A percentile compares a stretch with the other conserved stretches of the same genome.
Evolutionary conservation across 179 eudicot species (phyloP).

Genomic region (Carnegiea gigantea): DNA sequence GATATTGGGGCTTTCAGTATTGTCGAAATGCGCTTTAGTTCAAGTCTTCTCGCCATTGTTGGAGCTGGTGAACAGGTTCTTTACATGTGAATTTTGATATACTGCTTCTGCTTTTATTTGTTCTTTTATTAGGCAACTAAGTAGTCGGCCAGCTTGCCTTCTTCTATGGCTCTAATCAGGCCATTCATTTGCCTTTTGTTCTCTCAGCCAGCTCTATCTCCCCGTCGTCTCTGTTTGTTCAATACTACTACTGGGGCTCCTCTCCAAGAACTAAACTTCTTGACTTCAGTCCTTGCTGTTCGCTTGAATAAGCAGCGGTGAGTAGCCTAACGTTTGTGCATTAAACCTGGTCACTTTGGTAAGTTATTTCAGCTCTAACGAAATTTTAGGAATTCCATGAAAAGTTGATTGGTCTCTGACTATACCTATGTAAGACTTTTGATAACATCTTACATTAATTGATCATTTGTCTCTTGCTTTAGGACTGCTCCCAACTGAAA

Average conservation of each 20-base stretch:
- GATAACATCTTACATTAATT: background rate
- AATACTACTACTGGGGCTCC: slow-evolving; percentile 65
- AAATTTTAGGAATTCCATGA: background rate
- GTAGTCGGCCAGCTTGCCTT: background rate
- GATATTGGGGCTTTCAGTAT: slow-evolving; percentile 81
- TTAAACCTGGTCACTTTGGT: too few species aligned
- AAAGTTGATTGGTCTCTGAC: background rate
- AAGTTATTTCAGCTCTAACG: too few species aligned
- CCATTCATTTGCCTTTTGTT: slow-evolving; percentile 21
- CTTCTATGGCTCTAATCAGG: slow-evolving; percentile 22
- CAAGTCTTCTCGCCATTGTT: slow-evolving; percentile 87
- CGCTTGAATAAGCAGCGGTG: slow-evolving; percentile 76
- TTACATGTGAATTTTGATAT: slow-evolving; percentile 12
- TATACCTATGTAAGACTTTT: background rate
- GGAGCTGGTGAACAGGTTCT: slow-evolving; percentile 98
- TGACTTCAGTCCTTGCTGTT: slow-evolving; percentile 82
- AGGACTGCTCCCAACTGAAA: background rate
- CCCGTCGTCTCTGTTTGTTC: slow-evolving; percentile 86
- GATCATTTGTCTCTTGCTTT: background rate
- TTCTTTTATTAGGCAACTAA: slow-evolving; percentile 16
- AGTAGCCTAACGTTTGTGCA: slow-evolving; percentile 14
- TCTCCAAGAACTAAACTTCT: slow-evolving; percentile 71
- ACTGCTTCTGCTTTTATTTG: background rate
- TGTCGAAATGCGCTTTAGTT: slow-evolving; percentile 84
- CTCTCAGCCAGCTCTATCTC: slow-evolving; percentile 81